A percentile compares a stretch with the other conserved stretches of the same genome.
Conservation (phyloP, 306 rosid genomes). For the Pyrus bretschneideri region DNA sequence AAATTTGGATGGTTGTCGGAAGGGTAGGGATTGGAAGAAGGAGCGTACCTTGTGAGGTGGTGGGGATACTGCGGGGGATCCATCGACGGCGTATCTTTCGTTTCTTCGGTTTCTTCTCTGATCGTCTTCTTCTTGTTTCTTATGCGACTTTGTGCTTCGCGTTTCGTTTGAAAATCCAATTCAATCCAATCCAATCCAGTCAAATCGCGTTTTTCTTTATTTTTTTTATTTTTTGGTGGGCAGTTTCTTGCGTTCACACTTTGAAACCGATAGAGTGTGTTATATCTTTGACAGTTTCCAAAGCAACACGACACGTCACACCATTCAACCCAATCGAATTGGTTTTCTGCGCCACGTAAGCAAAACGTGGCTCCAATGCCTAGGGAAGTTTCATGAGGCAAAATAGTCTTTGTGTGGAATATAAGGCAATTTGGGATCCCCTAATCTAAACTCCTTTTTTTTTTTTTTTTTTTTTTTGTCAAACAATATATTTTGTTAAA, state of each 20-base stretch:
- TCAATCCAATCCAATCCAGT: not conserved
- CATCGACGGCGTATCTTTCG: not conserved
- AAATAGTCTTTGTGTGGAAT: too few species aligned
- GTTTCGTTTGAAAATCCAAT: not conserved
- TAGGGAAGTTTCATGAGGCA: too few species aligned
- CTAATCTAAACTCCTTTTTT: too few species aligned
- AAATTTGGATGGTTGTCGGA: not conserved
- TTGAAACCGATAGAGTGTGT: not conserved
- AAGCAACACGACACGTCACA: not conserved
- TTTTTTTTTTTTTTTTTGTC: too few species aligned
- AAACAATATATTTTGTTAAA: too few species aligned
- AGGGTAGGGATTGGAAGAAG: not conserved
- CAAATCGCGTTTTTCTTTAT: not conserved
- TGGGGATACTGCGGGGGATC: constrained; percentile 12
- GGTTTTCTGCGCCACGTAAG: too few species aligned
- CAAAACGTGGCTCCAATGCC: too few species aligned
- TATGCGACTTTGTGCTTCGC: not conserved
- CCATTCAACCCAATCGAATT: not conserved
- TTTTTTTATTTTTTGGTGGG: not conserved
- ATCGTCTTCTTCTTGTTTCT: not conserved
- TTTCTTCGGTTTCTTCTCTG: not conserved
- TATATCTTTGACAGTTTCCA: not conserved
- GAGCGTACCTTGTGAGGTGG: constrained; percentile 9
- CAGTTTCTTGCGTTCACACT: not conserved
- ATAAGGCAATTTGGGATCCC: too few species aligned